These are phyloP conservation scores for Helminthosporium solani DNA, from an alignment of 2,329 filamentous ascomycete genomes.

Conservation along the genomic window DNA sequence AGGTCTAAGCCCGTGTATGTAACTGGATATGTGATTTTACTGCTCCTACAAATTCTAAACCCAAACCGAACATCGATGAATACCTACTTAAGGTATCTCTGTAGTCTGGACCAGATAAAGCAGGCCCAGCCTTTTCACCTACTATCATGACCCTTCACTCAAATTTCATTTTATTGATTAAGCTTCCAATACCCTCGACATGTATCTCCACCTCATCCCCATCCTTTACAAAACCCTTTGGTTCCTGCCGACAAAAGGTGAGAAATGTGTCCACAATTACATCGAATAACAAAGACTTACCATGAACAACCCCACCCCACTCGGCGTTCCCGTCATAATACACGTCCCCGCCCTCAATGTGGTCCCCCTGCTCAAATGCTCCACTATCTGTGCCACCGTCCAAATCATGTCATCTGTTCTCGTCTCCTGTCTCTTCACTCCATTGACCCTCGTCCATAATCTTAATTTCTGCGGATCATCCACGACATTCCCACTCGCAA, in stretches of 20 bases:
- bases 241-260: conserved; percentile 15
- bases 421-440: conserved; percentile 46
- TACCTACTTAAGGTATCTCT: no score
- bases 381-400: conserved; percentile 44
- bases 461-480: conserved; percentile 35
- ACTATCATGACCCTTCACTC: conserved; percentile 10
- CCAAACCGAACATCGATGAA: background rate
- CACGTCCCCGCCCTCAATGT: conserved; percentile 51
- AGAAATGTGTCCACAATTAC: background rate
- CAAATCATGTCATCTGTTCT: conserved; percentile 52
- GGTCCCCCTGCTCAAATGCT: conserved; percentile 48
- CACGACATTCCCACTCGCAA: conserved; percentile 37
- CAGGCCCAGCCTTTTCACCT: no score
- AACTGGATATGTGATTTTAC: background rate
- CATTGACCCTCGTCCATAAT: conserved; percentile 48
- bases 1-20: background rate
- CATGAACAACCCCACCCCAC: conserved; percentile 41
- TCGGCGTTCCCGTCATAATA: conserved; percentile 54
- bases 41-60: background rate
- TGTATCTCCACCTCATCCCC: conserved; percentile 39
- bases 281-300: conserved; percentile 1
- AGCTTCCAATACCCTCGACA: conserved; percentile 38
- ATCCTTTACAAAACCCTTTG: conserved; percentile 40
- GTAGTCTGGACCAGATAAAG: background rate
- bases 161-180: conserved; percentile 38